Percentiles rank a stretch among this genome's conserved stretches.
Conservation (phyloP, 2,329 filamentous ascomycete genomes). For the Monilinia vaccinii-corymbosi region DNA sequence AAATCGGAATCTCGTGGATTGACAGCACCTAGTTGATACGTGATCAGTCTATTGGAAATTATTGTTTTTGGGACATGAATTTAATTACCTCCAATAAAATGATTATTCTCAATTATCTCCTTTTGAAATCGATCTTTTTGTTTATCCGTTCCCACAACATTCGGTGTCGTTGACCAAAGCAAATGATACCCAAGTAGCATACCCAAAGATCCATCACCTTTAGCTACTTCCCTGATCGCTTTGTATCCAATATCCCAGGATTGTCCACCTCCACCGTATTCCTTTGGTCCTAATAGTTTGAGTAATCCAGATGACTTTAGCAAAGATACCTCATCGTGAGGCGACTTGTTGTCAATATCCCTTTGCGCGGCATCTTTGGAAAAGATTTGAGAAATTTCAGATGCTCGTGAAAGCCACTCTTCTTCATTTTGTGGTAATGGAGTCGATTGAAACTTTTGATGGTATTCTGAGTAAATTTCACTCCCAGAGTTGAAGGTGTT, state of each 20-base stretch:
- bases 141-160: conserved; percentile 49
- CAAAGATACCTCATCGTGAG: conserved; percentile 40
- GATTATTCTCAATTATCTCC: conserved; percentile 53
- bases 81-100: conserved; percentile 49
- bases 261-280: conserved; percentile 44
- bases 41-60: background rate
- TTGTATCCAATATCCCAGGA: conserved; percentile 48
- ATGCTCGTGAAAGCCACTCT: conserved; percentile 3
- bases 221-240: conserved; percentile 52
- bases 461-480: background rate
- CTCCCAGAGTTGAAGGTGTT: background rate
- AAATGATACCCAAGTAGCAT: conserved; percentile 59
- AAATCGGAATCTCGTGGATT: conserved; percentile 56
- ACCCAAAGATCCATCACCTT: conserved; percentile 55
- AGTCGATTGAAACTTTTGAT: background rate
- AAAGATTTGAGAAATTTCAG: background rate
- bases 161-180: conserved; percentile 53
- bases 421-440: background rate
- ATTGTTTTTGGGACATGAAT: background rate
- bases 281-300: conserved; percentile 40
- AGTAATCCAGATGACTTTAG: conserved; percentile 42
- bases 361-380: conserved; percentile 19
- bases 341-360: conserved; percentile 44
- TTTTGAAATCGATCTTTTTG: conserved; percentile 49
- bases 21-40: conserved; percentile 38